Evolutionary conservation across 2,329 filamentous ascomycete species (phyloP).

Genomic region (Macroventuria anomochaeta): DNA sequence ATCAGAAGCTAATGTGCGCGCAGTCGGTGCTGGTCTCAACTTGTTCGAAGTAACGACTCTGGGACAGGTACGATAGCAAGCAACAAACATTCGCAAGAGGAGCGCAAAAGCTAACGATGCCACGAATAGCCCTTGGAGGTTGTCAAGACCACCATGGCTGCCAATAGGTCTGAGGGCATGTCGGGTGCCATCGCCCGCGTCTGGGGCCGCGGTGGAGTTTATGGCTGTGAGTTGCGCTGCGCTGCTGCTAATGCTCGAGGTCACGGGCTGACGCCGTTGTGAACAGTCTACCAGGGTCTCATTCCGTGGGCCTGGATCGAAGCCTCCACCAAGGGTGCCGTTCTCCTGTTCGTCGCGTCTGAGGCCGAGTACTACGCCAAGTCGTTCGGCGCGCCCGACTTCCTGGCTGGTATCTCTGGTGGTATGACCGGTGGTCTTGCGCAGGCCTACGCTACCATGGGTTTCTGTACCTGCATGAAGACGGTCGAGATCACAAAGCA

Average conservation of each 20-base stretch:
- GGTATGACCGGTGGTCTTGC: conserved; percentile 94
- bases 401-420: conserved; percentile 85
- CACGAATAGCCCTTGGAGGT: conserved; percentile 87
- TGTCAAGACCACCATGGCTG: conserved; percentile 99
- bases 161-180: conserved; percentile 90
- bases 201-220: conserved; percentile 89
- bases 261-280: conserved; percentile 21
- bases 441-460: conserved; percentile 99
- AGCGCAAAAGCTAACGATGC: conserved; percentile 53
- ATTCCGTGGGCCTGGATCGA: conserved; percentile 98
- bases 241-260: conserved; percentile 83
- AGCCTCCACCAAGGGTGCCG: conserved; percentile 98
- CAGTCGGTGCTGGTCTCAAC: conserved; percentile 88
- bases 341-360: conserved; percentile 97
- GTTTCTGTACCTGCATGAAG: conserved; percentile 99
- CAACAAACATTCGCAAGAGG: not conserved
- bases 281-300: conserved; percentile 94
- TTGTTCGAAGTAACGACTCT: conserved; percentile 85
- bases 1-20: not conserved
- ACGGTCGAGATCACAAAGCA: conserved; percentile 99
- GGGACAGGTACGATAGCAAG: conserved; percentile 61
- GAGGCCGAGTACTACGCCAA: conserved; percentile 96
- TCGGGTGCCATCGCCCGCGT: conserved; percentile 80
- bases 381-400: conserved; percentile 80
- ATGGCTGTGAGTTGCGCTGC: conserved; percentile 85